Base-by-base conservation (phyloP, 2,329 filamentous ascomycete species). In the Canariomyces notabilis region DNA sequence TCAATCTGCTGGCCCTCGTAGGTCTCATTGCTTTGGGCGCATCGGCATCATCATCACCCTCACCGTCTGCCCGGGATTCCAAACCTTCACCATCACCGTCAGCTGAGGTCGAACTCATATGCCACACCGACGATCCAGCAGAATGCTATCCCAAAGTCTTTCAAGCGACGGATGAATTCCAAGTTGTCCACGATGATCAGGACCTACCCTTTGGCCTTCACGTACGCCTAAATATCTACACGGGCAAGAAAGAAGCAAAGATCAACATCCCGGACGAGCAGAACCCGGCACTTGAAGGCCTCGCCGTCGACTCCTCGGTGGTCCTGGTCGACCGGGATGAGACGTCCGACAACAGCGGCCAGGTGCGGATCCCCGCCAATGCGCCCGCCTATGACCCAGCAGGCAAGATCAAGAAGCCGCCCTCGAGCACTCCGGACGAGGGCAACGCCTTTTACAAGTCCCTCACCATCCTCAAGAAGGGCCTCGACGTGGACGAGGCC, bases 81-180 rank as follows among this genome's bases (percentile, higher is more conserved):
- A n/a, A 65, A n/a, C 51, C 67, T 39, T 60, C 61, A 31, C 53
- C 53, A 1, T 65, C 65, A 21, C 65, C 64, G 5, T 60, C 67
- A 6, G 50, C 68, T 48, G 66, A 73, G 26, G 59, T 64, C n/a
- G 76, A 82, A 33, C 65, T 85, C 44, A 83, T 87, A 62, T 87
- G 83, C 55, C 79, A 82, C 61, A 79, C 77, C 34, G 67, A 73
- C 38, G 72, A 82, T 55, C 67, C 71, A 0, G 64, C 71, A 37
- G 81, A 84, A 48, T 87, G 83, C 62, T 87, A 87, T 54, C 80
- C 82, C 1, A 74, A 72, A 38, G 52, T 82, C 2, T 87, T 87
- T 50, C 69, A 76, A 45, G 70, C 83, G 1, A 86, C 82, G 1
- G 66, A 81, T 38, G 73, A 83, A 46, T 87, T 86, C 53, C 80